phyloP scores from a whole-genome alignment of 192 early-diverging fungal species.

The Coemansia sp. region DNA sequence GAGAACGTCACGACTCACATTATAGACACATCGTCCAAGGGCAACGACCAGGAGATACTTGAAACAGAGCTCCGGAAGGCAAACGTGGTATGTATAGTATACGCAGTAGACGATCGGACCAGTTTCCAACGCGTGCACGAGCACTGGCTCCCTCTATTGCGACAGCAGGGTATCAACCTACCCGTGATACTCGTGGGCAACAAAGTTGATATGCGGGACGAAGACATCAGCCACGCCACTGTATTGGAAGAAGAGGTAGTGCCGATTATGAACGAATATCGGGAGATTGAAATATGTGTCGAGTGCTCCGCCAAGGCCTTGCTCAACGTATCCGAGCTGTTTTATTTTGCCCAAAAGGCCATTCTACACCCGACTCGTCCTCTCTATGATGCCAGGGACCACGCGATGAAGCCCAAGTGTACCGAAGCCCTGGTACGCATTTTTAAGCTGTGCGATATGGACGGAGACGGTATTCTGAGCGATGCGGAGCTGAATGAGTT shows the following conservation, averaged over 20 bases:
- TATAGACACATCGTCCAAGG: constrained; percentile 87
- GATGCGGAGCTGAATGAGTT: constrained; percentile 97
- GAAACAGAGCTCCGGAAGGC: constrained; percentile 95
- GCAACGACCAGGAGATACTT: constrained; percentile 84
- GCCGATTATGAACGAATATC: constrained; percentile 99
- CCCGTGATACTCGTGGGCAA: constrained; percentile 78
- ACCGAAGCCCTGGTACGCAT: constrained; percentile 89
- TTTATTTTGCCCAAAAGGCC: constrained; percentile 99
- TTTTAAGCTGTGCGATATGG: constrained; percentile 92
- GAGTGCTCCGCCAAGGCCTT: constrained; percentile 97
- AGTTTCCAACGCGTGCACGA: constrained; percentile 82
- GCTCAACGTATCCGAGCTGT: constrained; percentile 97
- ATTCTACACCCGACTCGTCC: constrained; percentile 96
- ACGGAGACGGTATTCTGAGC: constrained; percentile 89
- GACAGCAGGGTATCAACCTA: constrained; percentile 89
- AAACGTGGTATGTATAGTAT: constrained; percentile 98
- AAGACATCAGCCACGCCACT: constrained; percentile 79
- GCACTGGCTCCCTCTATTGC: constrained; percentile 93
- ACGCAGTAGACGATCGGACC: constrained; percentile 80
- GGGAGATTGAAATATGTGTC: constrained; percentile 98
- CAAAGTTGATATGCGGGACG: constrained; percentile 56
- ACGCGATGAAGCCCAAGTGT: constrained; percentile 83
- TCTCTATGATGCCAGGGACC: constrained; percentile 92
- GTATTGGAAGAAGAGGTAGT: constrained; percentile 90
- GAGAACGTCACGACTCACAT: constrained; percentile 97